Conservation (phyloP, 805 yeast species). For the Zygoascus flipseniorum region DNA sequence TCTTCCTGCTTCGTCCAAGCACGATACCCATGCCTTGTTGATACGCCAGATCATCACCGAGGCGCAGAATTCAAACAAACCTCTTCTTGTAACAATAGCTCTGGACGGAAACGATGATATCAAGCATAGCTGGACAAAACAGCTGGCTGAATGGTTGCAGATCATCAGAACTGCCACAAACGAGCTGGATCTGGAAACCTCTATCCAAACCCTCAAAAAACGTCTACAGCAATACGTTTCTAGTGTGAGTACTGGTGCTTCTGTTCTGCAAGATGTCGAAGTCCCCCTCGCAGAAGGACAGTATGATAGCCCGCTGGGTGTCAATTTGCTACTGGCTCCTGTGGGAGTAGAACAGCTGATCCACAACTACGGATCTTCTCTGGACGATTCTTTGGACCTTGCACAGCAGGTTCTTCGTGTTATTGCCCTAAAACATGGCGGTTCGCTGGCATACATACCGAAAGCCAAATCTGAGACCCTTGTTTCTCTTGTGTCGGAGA, state of each 20-base stretch:
- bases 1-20: background rate
- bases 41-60: constrained; percentile 11
- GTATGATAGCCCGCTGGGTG: constrained; percentile 22
- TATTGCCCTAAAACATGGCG: constrained; percentile 15
- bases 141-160: constrained; percentile 14
- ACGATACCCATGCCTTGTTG: constrained; percentile 9
- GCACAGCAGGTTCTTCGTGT: constrained; percentile 25
- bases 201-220: constrained; percentile 1
- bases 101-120: constrained; percentile 15
- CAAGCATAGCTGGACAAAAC: constrained; percentile 12
- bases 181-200: constrained; percentile 4
- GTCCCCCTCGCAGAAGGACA: constrained; percentile 25
- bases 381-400: constrained; percentile 22
- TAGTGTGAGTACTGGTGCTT: constrained; percentile 1
- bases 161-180: constrained; percentile 10
- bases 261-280: constrained; percentile 8
- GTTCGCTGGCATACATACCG: constrained; percentile 7
- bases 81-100: constrained; percentile 5
- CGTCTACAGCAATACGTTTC: constrained; percentile 12
- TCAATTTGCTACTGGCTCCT: constrained; percentile 19
- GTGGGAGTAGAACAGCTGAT: constrained; percentile 14
- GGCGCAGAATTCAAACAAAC: constrained; percentile 1
- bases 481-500: constrained; percentile 15
- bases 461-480: constrained; percentile 3
- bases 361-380: background rate